Percentiles rank a stretch among this genome's conserved stretches.
Evolutionary conservation across 257 asterid species (phyloP).

Genomic region (Nicotiana tabacum): DNA sequence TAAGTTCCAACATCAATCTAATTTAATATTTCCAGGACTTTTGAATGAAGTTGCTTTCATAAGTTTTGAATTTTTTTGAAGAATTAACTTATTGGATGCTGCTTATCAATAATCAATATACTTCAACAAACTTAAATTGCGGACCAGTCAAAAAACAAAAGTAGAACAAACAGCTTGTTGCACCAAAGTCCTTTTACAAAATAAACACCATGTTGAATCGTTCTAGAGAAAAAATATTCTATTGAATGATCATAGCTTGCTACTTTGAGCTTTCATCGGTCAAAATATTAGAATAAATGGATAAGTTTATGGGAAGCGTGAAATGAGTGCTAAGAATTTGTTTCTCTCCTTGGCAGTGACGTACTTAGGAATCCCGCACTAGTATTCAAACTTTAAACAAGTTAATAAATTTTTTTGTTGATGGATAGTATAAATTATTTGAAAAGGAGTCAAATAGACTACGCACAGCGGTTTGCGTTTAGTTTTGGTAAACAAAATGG

Average conservation of each 20-base stretch:
- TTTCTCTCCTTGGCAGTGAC: too few relatives aligned
- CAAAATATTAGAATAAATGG: neutral
- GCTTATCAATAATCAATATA: neutral
- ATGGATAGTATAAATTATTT: too few relatives aligned
- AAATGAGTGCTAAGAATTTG: too few relatives aligned
- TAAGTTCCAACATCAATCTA: too few relatives aligned
- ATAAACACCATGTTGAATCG: neutral
- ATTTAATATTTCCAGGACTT: neutral
- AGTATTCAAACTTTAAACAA: too few relatives aligned
- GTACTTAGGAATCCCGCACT: too few relatives aligned
- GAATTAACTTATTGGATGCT: neutral
- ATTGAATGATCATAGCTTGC: neutral
- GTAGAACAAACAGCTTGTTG: neutral
- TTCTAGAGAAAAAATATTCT: neutral
- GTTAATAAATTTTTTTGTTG: too few relatives aligned
- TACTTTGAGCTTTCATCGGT: neutral
- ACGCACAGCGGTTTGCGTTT: too few relatives aligned
- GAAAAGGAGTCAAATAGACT: too few relatives aligned
- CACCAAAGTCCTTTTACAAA: neutral
- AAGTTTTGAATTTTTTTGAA: neutral
- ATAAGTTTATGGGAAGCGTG: neutral
- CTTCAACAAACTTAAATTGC: neutral
- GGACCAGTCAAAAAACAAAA: neutral
- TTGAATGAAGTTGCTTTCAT: neutral
- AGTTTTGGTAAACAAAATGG: too few relatives aligned